Evolutionary conservation across 352 stramenopile genomes (phyloP).

Genomic region (Globisporangium polare): DNA sequence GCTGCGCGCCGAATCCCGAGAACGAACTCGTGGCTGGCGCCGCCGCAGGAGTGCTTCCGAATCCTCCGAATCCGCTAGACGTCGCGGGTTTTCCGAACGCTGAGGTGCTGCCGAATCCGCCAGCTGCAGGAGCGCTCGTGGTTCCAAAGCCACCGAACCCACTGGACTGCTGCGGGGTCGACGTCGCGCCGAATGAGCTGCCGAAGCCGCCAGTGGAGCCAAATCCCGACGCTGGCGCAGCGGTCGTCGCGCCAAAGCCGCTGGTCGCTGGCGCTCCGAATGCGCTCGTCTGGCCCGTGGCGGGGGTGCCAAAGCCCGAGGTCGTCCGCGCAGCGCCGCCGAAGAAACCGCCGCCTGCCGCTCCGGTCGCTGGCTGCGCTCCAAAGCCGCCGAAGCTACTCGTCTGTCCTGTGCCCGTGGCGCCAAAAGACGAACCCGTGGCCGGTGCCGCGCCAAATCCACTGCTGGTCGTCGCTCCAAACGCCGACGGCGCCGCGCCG

Average conservation of each 20-base stretch:
- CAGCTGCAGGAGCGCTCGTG: conserved; percentile 26
- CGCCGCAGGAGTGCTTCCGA: conserved; percentile 29
- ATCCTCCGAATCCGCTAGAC: conserved; percentile 32
- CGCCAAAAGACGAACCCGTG: conserved; percentile 22
- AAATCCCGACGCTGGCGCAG: conserved; percentile 31
- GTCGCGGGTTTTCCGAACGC: conserved; percentile 44
- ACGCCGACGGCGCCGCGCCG: conserved; percentile 32
- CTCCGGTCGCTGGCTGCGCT: conserved; percentile 27
- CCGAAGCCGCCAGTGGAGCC: conserved; percentile 45
- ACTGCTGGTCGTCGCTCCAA: conserved; percentile 24
- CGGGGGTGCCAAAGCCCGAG: conserved; percentile 36
- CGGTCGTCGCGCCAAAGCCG: conserved; percentile 30
- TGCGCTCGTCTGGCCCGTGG: conserved; percentile 10
- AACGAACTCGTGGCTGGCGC: conserved; percentile 34
- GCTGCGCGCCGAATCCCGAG: conserved; percentile 29
- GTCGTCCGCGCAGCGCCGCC: conserved; percentile 21
- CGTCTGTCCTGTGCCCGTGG: conserved; percentile 11
- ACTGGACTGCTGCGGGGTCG: conserved; percentile 29
- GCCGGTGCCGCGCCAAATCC: conserved; percentile 28
- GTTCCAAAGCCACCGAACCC: conserved; percentile 56
- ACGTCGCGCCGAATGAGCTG: conserved; percentile 41
- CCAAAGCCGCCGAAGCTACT: conserved; percentile 54
- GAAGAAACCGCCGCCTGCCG: conserved; percentile 33
- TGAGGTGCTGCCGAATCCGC: conserved; percentile 36
- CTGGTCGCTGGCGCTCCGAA: conserved; percentile 19